These are phyloP conservation scores for Pseudogymnoascus sp. DNA, from an alignment of 2,329 filamentous ascomycete species.

Conservation along the genomic window DNA sequence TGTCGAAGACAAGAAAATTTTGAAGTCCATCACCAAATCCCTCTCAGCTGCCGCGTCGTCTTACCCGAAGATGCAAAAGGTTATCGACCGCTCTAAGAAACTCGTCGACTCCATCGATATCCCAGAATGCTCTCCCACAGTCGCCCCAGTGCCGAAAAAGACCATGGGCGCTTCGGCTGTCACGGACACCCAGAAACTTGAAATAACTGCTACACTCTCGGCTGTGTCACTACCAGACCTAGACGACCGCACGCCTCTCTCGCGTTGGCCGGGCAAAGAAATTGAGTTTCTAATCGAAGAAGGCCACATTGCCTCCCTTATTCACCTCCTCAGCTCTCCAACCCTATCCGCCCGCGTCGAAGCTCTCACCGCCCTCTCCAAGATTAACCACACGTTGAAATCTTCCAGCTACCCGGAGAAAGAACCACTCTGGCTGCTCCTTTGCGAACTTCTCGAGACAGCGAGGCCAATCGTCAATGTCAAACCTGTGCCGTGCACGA, in stretches of 20 bases:
- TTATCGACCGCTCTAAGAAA: conserved; percentile 20
- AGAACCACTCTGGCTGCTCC: conserved; percentile 68
- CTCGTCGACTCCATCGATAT: conserved; percentile 22
- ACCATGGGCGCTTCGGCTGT: background rate
- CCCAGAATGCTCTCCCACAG: conserved; percentile 9
- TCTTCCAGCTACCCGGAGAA: conserved; percentile 66
- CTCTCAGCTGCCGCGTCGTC: conserved; percentile 32
- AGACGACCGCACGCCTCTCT: conserved; percentile 42
- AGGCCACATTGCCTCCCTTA: conserved; percentile 58
- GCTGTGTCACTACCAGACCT: conserved; percentile 17
- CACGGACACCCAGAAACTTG: background rate
- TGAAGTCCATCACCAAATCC: conserved; percentile 37
- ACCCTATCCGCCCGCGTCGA: conserved; percentile 71
- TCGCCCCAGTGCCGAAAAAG: background rate
- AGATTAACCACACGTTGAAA: conserved; percentile 53
- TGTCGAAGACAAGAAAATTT: conserved; percentile 39
- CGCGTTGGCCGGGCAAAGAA: conserved; percentile 66
- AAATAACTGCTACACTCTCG: background rate
- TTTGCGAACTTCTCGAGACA: conserved; percentile 75
- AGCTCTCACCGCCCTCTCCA: conserved; percentile 59
- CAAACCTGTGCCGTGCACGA: conserved; percentile 59
- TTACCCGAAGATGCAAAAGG: conserved; percentile 28
- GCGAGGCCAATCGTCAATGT: conserved; percentile 44
- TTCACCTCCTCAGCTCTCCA: conserved; percentile 67
- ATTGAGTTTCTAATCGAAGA: conserved; percentile 73